phyloP scores from a whole-genome alignment of 768 basidiomycete genomes.

The Hypsizygus marmoreus region DNA sequence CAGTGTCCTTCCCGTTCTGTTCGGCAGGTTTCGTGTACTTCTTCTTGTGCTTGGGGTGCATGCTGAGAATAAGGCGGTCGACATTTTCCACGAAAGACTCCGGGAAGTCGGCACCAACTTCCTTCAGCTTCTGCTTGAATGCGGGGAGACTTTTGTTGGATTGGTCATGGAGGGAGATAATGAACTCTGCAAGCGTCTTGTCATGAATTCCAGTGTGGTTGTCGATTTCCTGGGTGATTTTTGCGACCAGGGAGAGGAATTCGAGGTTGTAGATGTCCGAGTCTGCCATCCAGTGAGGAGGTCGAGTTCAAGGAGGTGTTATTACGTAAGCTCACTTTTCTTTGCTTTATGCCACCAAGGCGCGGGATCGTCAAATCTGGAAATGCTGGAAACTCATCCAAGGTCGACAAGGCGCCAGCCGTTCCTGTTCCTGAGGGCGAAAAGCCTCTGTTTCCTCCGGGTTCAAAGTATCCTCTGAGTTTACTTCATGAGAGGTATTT shows the following conservation, averaged over 20 bases:
- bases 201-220: slow-evolving; percentile 86
- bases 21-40: slow-evolving; percentile 44
- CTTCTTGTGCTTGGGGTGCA: slow-evolving; percentile 97
- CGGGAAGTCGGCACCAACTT: slow-evolving; percentile 81
- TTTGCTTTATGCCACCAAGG: slow-evolving; percentile 56
- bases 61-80: slow-evolving; percentile 89
- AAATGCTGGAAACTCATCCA: slow-evolving; percentile 87
- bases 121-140: slow-evolving; percentile 81
- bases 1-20: slow-evolving; percentile 38
- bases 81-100: slow-evolving; percentile 91
- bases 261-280: slow-evolving; percentile 91
- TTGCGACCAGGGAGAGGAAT: slow-evolving; percentile 85
- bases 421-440: slow-evolving; percentile 34
- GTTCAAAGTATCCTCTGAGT: slow-evolving; percentile 82
- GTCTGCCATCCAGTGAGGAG: slow-evolving; percentile 52
- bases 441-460: slow-evolving; percentile 75
- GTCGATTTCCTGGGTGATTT: slow-evolving; percentile 90
- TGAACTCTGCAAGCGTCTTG: slow-evolving; percentile 93
- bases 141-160: slow-evolving; percentile 70
- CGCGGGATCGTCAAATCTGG: slow-evolving; percentile 86
- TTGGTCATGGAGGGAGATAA: slow-evolving; percentile 86
- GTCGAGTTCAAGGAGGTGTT: slow-evolving; percentile 4
- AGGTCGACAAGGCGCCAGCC: slow-evolving; percentile 36
- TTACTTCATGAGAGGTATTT: slow-evolving; percentile 76
- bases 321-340: slow-evolving; percentile 16